A percentile compares a stretch with the other conserved stretches of the same genome.
phyloP scores from a whole-genome alignment of 1,284 basidiomycete species.

The Anthracocystis panici-leucophaei region DNA sequence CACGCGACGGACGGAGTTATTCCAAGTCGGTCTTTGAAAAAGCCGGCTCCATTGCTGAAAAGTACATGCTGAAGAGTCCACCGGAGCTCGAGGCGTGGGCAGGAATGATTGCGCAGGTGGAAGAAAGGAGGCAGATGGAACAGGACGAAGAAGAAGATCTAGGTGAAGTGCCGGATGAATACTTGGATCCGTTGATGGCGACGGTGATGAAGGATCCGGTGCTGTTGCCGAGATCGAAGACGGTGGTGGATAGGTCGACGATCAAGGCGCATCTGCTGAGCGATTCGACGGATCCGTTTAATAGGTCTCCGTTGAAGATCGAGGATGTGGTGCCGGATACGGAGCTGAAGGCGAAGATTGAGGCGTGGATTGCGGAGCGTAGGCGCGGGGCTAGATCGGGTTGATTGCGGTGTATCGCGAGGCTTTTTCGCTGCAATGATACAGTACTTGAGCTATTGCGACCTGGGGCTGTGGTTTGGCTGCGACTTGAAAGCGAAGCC shows the following conservation, averaged over 20 bases:
- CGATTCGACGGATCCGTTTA: constrained; percentile 77
- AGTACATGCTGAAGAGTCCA: constrained; percentile 80
- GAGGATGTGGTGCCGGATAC: constrained; percentile 68
- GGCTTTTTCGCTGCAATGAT: too few species aligned
- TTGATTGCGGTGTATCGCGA: neutral
- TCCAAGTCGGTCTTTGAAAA: constrained; percentile 84
- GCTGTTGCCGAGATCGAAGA: constrained; percentile 83
- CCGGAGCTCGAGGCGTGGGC: constrained; percentile 82
- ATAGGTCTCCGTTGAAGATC: constrained; percentile 70
- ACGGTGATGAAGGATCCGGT: constrained; percentile 98
- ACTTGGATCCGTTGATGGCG: constrained; percentile 87
- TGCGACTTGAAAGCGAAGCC: neutral
- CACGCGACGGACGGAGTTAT: constrained; percentile 92
- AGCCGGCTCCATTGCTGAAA: constrained; percentile 80
- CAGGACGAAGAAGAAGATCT: constrained; percentile 86
- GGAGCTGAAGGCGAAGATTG: constrained; percentile 61
- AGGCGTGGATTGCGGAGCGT: constrained; percentile 57
- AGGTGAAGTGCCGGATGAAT: constrained; percentile 95
- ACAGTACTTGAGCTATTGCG: too few species aligned
- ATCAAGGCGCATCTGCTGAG: constrained; percentile 95
- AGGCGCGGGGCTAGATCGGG: constrained; percentile 14
- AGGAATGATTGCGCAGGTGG: constrained; percentile 83
- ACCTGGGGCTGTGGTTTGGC: neutral
- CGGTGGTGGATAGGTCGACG: constrained; percentile 87
- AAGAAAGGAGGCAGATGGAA: constrained; percentile 82